Base-by-base conservation (phyloP, 2,329 filamentous ascomycete species). In the Diplodia mutila region DNA sequence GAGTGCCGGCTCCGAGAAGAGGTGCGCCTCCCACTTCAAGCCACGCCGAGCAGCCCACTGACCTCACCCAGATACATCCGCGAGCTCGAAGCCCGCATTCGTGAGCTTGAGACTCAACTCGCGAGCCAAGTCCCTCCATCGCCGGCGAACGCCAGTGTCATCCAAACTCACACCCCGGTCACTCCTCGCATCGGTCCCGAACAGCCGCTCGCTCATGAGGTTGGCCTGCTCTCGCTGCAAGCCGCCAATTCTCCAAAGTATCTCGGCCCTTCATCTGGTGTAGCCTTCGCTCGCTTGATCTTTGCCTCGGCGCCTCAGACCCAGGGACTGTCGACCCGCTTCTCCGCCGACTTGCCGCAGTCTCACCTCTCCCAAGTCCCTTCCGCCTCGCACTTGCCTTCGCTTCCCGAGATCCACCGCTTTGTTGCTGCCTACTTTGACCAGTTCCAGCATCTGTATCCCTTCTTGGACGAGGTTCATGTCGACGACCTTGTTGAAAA, bases 241-340 rank as follows among this genome's bases (percentile, higher is more conserved):
- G 78, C 78, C 3, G 83, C 81, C 27, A 77, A 79, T 52, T 83
- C 84, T 23, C 82, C 81, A 3, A 78, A 83, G 67, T 87, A 87
- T 57, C 83, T 87, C 16, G 85, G 85, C 0, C 85, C 85, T 2
- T 87, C 85, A 0, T 86, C 85, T 46, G 85, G 85, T 1, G 85
- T 85, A 67, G 85, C 85, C 51, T 79, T 86, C 14, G 83, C 84
- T 1, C 81, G 83, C 0, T 75, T 85, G 2, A 79, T 86, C 70
- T 78, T 86, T 14, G 76, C 80, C 25, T 79, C 61, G 3, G 61
- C 61, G 16, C 61, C 61, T 3, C 61, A 65, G 7, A 76, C 8
- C 32, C 61, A 65, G 11, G 61, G 61, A 23, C 61, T 65, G 14
- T 53, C 61, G 18, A 65, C 61, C 78, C 6, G 74, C 77, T 18